A percentile compares a stretch with the other conserved stretches of the same genome.
Evolutionary conservation across 2,329 filamentous ascomycete genomes (phyloP).

Genomic region (Septoria linicola): DNA sequence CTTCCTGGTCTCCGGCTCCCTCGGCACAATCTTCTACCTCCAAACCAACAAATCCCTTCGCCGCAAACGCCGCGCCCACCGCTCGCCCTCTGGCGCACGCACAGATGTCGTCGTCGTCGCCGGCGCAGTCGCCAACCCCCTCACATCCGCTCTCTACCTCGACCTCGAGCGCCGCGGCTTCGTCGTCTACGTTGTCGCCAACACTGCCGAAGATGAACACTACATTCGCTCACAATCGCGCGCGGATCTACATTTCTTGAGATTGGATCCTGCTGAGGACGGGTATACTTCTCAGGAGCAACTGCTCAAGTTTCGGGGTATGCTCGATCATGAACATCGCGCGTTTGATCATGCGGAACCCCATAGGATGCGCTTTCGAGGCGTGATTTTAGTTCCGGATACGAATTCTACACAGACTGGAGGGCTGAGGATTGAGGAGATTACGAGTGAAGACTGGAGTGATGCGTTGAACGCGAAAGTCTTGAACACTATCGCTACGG

Average conservation of each 20-base stretch:
- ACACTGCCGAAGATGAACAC: slow-evolving; percentile 79
- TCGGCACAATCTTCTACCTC: slow-evolving; percentile 52
- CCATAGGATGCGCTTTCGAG: slow-evolving; percentile 73
- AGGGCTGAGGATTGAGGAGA: slow-evolving; percentile 78
- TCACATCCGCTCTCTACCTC: slow-evolving; percentile 77
- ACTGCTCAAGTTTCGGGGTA: slow-evolving; percentile 65
- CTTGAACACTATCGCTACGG: slow-evolving; percentile 81
- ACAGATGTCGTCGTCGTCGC: slow-evolving; percentile 86
- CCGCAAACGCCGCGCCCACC: slow-evolving; percentile 70
- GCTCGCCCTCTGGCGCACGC: slow-evolving; percentile 77
- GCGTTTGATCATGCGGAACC: slow-evolving; percentile 73
- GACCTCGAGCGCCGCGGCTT: slow-evolving; percentile 91
- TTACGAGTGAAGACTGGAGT: slow-evolving; percentile 79
- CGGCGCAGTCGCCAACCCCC: slow-evolving; percentile 78
- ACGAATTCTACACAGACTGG: slow-evolving; percentile 58
- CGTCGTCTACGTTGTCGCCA: slow-evolving; percentile 87
- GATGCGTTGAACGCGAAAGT: slow-evolving; percentile 91
- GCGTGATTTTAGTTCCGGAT: slow-evolving; percentile 79
- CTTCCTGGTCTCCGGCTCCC: slow-evolving; percentile 63
- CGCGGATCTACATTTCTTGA: slow-evolving; percentile 76
- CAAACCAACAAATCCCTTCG: slow-evolving; percentile 59
- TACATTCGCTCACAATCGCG: slow-evolving; percentile 73
- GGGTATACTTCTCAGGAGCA: slow-evolving; percentile 66
- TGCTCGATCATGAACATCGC: slow-evolving; percentile 71
- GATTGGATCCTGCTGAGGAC: slow-evolving; percentile 56